Evolutionary conservation across 371 early-diverging fungal genomes (phyloP), one percentile per base, ranked within the genome.

Genomic region (Vairimorpha apis): DNA sequence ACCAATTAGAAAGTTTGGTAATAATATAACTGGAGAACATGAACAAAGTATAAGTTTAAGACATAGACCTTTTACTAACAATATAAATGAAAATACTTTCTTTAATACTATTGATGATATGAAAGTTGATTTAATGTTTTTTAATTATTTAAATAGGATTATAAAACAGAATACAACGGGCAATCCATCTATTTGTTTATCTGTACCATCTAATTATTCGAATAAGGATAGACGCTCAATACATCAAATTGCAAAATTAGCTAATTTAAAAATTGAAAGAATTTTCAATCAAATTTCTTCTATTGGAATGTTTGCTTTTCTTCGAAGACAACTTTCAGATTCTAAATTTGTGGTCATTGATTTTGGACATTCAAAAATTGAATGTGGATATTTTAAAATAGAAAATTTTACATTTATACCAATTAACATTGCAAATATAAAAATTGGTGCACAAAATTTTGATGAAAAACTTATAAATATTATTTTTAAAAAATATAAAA

Each of bases 1-100:
- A 7, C 78, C 78, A 13, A 41, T 60, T 1, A 62, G 81, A 13
- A 65, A 37, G 27, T 81, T 75, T 68, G 81, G 81, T 29, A 80
- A 80, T 55, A 45, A 51, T 12, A 67, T 76, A 21, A 63, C 44
- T n/a, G 69, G 71, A 13, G 77, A 77, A 25, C 23, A 29, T 2
- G 53, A 43, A 25, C 21, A 62, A 16, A 38, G 47, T 21, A 49
- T 78, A 30, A 43, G 32, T 10, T 14, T 56, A 30, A 73, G 81
- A 45, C 30, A 65, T 1, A 55, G 78, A 51, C 16, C 33, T 41
- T 80, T 80, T 44, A 53, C 67, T 14, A 43, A 56, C 18, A 27
- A 64, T 32, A 30, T 79, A 30, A 8, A 2, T 0, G 65, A 69
- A 23, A 51, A 55, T 18, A 53, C 70, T 14, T 41, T 16, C 3